phyloP scores from a whole-genome alignment of 345 rosid genomes.

The Hevea brasiliensis region DNA sequence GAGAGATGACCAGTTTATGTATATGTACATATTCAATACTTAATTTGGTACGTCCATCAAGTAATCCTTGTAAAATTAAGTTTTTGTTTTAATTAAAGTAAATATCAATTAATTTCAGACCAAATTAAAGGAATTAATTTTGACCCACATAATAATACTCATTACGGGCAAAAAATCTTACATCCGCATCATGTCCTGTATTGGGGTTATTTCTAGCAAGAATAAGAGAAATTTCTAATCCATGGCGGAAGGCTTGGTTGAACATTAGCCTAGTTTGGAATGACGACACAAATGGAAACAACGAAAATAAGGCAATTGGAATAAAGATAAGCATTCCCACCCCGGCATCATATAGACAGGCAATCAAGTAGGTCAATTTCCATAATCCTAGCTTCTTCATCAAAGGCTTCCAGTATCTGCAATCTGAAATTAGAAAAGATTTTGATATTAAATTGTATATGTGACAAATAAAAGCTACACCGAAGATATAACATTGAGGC shows the following conservation, averaged over 20 bases:
- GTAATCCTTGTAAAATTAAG: too few species aligned
- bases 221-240: constrained; percentile 89
- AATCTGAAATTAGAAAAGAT: constrained; percentile 45
- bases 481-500: too few species aligned
- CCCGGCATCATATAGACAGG: constrained; percentile 80
- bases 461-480: background rate
- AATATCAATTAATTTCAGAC: too few species aligned
- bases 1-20: too few species aligned
- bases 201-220: constrained; percentile 95
- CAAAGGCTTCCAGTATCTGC: constrained; percentile 94
- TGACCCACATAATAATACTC: too few species aligned
- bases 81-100: too few species aligned
- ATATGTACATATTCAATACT: too few species aligned
- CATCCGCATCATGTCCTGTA: constrained; percentile 43
- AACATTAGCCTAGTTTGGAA: constrained; percentile 98
- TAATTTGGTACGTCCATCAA: too few species aligned
- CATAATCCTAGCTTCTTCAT: constrained; percentile 71
- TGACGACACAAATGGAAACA: constrained; percentile 96
- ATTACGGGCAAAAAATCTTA: too few species aligned
- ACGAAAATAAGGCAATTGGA: constrained; percentile 77
- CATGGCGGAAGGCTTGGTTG: constrained; percentile 95
- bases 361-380: constrained; percentile 81
- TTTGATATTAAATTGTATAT: background rate
- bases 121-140: too few species aligned
- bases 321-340: constrained; percentile 95